Percentiles rank a stretch among this genome's conserved stretches.
Conservation (phyloP, 805 yeast species). For the Wickerhamiella shivajii region DNA sequence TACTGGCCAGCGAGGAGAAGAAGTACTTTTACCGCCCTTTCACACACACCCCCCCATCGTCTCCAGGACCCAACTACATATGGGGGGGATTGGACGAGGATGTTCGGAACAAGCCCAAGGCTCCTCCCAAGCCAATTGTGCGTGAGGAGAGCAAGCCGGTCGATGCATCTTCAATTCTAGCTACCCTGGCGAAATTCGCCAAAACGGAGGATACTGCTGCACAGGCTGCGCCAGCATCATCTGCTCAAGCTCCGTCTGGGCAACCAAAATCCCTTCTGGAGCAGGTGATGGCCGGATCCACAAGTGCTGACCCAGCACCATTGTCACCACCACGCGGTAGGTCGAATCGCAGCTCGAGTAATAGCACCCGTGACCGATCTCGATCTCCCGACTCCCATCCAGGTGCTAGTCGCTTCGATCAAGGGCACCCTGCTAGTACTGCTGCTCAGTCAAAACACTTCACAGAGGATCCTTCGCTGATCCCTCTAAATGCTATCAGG, state of each 20-base stretch:
- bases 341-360: too few species aligned
- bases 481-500: slow-evolving; percentile 62
- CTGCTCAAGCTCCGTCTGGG: not conserved
- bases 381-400: slow-evolving; percentile 5
- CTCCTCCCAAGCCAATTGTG: slow-evolving; percentile 13
- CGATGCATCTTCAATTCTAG: slow-evolving; percentile 50
- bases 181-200: slow-evolving; percentile 49
- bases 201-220: slow-evolving; percentile 28
- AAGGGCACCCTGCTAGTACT: too few species aligned
- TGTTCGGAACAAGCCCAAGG: not conserved
- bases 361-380: not conserved
- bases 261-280: slow-evolving; percentile 8
- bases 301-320: slow-evolving; percentile 1
- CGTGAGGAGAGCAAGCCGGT: slow-evolving; percentile 22
- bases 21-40: slow-evolving; percentile 35
- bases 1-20: slow-evolving; percentile 40
- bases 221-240: slow-evolving; percentile 12
- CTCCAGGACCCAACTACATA: slow-evolving; percentile 33
- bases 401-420: too few species aligned
- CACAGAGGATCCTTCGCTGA: slow-evolving; percentile 40
- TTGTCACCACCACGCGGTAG: not conserved
- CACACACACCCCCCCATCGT: slow-evolving; percentile 55
- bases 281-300: slow-evolving; percentile 8
- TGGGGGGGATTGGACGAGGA: slow-evolving; percentile 7
- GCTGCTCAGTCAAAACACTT: too few species aligned